Evolutionary conservation across 1,139 yeast genomes (phyloP), one percentile per base, ranked within the genome.

Genomic region (Debaryomyces psychrophilus): DNA sequence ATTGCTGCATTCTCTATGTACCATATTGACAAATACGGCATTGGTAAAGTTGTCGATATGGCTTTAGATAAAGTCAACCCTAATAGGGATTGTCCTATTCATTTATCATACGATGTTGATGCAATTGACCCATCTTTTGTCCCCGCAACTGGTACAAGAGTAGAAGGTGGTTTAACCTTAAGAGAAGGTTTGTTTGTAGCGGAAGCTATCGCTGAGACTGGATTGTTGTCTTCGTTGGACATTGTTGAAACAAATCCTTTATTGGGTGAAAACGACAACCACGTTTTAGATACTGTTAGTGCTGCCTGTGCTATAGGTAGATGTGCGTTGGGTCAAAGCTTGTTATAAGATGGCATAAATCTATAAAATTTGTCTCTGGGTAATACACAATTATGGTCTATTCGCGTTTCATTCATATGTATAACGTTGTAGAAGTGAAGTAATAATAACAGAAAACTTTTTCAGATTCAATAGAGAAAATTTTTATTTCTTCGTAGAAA

Each of bases 101-200:
- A 93, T 71, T 71, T 95, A 57, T 86, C 96, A 31, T 93, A 92
- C 65, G 99, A 93, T 63, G 97, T 93, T 43, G 99, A 93, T 67
- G 97, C 98, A 38, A 85, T 93, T 53, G 99, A 93, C 68, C 99
- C 99, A 43, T 77, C 83, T 52, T 90, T 77, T 62, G 97, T 95
- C 12, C 97, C 97, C 26, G 96, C 98, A 34, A 93, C 99, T 1
- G 99, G 99, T 47, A 93, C 99, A 1, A 92, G 98, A 47, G 99
- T 93, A 15, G 85, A 96, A 64, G 98, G 98, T 52, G 99, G 99
- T 3, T 77, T 93, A 53, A 85, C 97, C 6, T 79, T 93, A 68
- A 81, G 99, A 71, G 99, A 93, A 70, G 98, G 97, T 41, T 79
- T 95, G 62, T 93, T 87, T 64, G 71, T 93, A 46, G 95, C 93